phyloP scores from a whole-genome alignment of 1,139 yeast species.

The Meyerozyma sp. region DNA sequence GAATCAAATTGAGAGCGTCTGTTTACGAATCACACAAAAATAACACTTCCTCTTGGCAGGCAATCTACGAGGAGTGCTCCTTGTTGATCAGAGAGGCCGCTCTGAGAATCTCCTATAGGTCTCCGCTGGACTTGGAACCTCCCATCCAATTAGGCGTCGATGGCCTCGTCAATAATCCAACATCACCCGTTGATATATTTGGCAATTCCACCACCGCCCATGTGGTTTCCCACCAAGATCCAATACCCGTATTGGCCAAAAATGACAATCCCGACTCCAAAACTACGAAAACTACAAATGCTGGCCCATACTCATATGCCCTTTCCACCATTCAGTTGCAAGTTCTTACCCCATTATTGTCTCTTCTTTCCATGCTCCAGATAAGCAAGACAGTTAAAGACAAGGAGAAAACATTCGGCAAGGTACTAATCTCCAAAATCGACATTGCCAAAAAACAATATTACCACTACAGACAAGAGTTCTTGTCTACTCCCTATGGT shows the following conservation, averaged over 20 bases:
- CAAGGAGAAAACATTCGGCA: background rate
- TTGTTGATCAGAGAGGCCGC: slow-evolving; percentile 45
- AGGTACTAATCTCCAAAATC: background rate
- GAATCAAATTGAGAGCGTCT: slow-evolving; percentile 41
- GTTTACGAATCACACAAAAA: slow-evolving; percentile 49
- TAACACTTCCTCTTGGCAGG: slow-evolving; percentile 49
- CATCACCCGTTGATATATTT: slow-evolving; percentile 19
- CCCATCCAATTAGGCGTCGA: slow-evolving; percentile 17
- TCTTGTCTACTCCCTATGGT: slow-evolving; percentile 33
- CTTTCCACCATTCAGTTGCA: slow-evolving; percentile 7
- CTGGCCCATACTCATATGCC: slow-evolving; percentile 1
- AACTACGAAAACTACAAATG: slow-evolving; percentile 4
- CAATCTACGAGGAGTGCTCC: slow-evolving; percentile 56
- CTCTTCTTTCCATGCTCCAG: background rate
- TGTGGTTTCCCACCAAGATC: background rate
- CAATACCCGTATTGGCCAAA: background rate
- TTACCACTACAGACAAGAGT: slow-evolving; percentile 7
- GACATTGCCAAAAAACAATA: slow-evolving; percentile 3
- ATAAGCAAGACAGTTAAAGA: background rate
- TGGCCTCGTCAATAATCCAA: slow-evolving; percentile 7
- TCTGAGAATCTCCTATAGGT: slow-evolving; percentile 34
- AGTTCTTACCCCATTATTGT: background rate
- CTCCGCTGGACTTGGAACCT: slow-evolving; percentile 25
- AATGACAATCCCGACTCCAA: background rate
- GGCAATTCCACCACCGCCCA: slow-evolving; percentile 21